A percentile compares a stretch with the other conserved stretches of the same genome.
Conservation (phyloP, 2,329 filamentous ascomycete species). For the Paecilomyces sp. region DNA sequence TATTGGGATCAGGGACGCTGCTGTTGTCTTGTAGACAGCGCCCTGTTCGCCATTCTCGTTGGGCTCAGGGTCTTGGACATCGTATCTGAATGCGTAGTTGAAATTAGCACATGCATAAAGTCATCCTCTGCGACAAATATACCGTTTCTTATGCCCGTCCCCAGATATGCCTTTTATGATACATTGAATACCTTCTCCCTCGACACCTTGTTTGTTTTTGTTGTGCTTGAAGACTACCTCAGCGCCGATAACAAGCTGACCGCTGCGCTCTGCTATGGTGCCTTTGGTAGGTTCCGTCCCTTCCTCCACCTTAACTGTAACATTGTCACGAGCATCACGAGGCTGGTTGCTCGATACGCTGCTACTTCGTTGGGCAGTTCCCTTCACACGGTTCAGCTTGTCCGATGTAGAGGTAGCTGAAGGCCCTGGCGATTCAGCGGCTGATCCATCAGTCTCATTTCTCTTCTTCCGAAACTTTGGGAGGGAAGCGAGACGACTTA, state of each 20-base stretch:
- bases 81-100: slow-evolving; percentile 48
- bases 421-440: slow-evolving; percentile 39
- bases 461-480: slow-evolving; percentile 42
- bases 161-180: slow-evolving; percentile 69
- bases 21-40: slow-evolving; percentile 59
- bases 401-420: slow-evolving; percentile 31
- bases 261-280: slow-evolving; percentile 36
- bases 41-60: slow-evolving; percentile 60
- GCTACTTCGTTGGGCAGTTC: slow-evolving; percentile 29
- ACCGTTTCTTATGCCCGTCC: slow-evolving; percentile 63
- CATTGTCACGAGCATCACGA: slow-evolving; percentile 25
- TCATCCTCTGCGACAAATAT: slow-evolving; percentile 10
- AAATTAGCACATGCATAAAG: neutral
- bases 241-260: slow-evolving; percentile 38
- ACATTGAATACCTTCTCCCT: slow-evolving; percentile 60
- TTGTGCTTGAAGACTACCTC: slow-evolving; percentile 46
- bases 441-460: slow-evolving; percentile 36
- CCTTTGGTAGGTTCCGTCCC: slow-evolving; percentile 36
- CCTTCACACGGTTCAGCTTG: slow-evolving; percentile 38
- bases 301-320: slow-evolving; percentile 37
- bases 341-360: slow-evolving; percentile 36
- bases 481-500: slow-evolving; percentile 28
- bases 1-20: slow-evolving; percentile 70
- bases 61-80: slow-evolving; percentile 72
- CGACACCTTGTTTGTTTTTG: slow-evolving; percentile 44